Evolutionary conservation across 2,329 filamentous ascomycete species (phyloP).

Genomic region (Claviceps arundinis): DNA sequence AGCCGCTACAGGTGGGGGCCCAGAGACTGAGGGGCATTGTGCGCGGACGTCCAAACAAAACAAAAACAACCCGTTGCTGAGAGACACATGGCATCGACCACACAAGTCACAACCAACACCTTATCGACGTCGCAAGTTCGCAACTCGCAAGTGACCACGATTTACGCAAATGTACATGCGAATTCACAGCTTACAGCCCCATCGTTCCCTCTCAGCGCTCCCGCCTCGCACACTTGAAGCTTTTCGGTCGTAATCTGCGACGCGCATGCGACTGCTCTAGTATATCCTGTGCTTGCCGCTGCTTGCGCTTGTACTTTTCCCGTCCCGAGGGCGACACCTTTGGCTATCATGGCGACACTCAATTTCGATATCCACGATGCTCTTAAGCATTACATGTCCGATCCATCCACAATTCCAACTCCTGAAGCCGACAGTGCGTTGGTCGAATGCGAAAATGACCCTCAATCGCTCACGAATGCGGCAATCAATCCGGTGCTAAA

Average conservation of each 20-base stretch:
- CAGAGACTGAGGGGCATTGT: conserved; percentile 9
- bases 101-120: not conserved
- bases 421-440: conserved; percentile 74
- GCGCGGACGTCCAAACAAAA: conserved; percentile 18
- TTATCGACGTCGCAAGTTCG: not conserved
- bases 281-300: not conserved
- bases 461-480: conserved; percentile 64
- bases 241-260: not conserved
- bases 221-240: not conserved
- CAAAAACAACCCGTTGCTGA: conserved; percentile 19
- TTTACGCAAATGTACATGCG: not conserved
- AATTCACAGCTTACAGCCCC: not conserved
- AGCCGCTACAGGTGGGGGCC: not conserved
- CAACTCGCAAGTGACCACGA: not conserved
- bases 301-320: conserved; percentile 3
- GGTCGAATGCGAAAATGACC: conserved; percentile 84
- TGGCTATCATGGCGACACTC: conserved; percentile 53
- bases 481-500: conserved; percentile 80
- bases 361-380: conserved; percentile 94
- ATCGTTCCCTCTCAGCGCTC: not conserved
- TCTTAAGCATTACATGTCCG: conserved; percentile 92
- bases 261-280: not conserved
- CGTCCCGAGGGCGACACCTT: conserved; percentile 10
- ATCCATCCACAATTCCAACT: conserved; percentile 70
- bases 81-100: conserved; percentile 7